phyloP scores from a whole-genome alignment of 345 rosid species.

The Lepidium aucheri region DNA sequence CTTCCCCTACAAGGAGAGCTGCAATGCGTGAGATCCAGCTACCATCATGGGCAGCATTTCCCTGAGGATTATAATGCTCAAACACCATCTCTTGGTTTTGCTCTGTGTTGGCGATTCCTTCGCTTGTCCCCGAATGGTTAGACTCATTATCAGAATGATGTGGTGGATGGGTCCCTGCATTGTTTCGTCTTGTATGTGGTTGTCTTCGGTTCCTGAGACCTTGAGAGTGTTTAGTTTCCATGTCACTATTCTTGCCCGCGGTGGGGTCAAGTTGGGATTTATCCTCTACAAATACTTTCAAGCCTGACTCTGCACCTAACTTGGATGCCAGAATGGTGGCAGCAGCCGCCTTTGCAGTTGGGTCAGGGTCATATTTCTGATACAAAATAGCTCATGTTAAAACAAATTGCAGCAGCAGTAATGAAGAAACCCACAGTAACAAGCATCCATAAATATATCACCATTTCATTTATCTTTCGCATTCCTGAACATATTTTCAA shows the following conservation, averaged over 20 bases:
- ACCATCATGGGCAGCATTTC: conserved; percentile 41
- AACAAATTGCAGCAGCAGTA: not conserved
- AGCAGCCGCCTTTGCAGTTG: conserved; percentile 98
- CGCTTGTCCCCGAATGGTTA: conserved; percentile 26
- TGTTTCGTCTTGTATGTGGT: conserved; percentile 31
- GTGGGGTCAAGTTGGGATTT: conserved; percentile 36
- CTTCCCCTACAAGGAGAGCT: conserved; percentile 92
- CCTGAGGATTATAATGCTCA: conserved; percentile 55
- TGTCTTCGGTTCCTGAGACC: conserved; percentile 71
- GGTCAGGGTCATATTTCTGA: conserved; percentile 93
- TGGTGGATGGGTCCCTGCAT: conserved; percentile 34
- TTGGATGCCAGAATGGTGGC: conserved; percentile 92
- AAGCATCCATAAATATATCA: not conserved
- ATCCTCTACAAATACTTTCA: conserved; percentile 60
- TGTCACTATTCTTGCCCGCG: conserved; percentile 47
- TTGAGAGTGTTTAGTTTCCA: conserved; percentile 41
- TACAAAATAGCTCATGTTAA: conserved; percentile 13
- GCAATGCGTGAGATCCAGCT: conserved; percentile 94
- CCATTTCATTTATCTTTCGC: not conserved
- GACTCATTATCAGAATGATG: conserved; percentile 35
- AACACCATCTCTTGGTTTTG: conserved; percentile 48
- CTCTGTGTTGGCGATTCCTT: conserved; percentile 28
- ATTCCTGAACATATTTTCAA: not conserved
- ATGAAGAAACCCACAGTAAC: not conserved
- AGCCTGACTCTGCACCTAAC: conserved; percentile 87